Percentiles rank a stretch among this genome's conserved stretches.
phyloP scores from a whole-genome alignment of 208 protist genomes.

The Blastocrithidia nonstop region DNA sequence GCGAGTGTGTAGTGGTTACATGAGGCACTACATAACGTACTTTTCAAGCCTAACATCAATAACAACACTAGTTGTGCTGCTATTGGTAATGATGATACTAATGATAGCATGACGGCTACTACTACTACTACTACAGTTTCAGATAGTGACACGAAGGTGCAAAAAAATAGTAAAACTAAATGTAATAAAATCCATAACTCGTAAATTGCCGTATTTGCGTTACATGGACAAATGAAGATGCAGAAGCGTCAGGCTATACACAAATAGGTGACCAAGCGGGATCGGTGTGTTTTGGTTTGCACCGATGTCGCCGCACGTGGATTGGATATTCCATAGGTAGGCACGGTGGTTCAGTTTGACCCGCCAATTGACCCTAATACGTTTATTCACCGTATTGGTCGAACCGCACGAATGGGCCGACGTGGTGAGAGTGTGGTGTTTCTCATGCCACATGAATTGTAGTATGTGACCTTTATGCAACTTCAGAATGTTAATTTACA shows the following conservation, averaged over 20 bases:
- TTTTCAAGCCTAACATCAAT: constrained; percentile 36
- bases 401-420: constrained; percentile 92
- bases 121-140: too few relatives aligned
- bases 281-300: constrained; percentile 86
- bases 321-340: constrained; percentile 92
- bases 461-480: constrained; percentile 87
- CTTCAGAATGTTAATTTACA: constrained; percentile 81
- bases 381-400: constrained; percentile 95
- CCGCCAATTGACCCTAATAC: constrained; percentile 87
- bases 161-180: background rate
- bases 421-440: constrained; percentile 87
- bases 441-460: constrained; percentile 84
- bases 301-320: constrained; percentile 93
- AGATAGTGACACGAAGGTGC: too few relatives aligned
- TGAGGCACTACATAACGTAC: constrained; percentile 41
- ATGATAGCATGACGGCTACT: too few relatives aligned
- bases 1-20: constrained; percentile 85
- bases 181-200: background rate
- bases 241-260: constrained; percentile 80
- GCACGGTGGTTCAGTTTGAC: constrained; percentile 96
- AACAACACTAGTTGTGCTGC: constrained; percentile 6
- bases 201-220: constrained; percentile 42
- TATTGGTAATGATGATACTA: constrained; percentile 1
- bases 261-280: constrained; percentile 31
- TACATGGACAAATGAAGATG: constrained; percentile 88